Evolutionary conservation across 1,284 basidiomycete species (phyloP).

Genomic region (Ceratobasidium sp.): DNA sequence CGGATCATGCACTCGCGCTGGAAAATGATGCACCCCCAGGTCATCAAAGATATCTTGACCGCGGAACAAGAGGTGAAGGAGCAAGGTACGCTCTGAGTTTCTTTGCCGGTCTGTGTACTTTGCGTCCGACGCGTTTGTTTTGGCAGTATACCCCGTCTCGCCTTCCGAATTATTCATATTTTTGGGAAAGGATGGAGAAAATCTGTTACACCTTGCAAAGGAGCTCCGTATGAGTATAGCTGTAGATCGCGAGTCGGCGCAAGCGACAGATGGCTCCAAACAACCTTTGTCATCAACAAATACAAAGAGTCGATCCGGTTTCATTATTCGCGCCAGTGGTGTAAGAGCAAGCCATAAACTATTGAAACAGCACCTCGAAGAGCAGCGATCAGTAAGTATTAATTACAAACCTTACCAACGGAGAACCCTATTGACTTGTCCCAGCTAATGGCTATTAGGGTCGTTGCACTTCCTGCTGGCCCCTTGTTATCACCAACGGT

Average conservation of each 20-base stretch:
- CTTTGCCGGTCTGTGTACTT: not conserved
- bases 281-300: not conserved
- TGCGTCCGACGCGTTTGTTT: not conserved
- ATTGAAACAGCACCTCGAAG: constrained; percentile 22
- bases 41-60: not conserved
- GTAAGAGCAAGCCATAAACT: not conserved
- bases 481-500: constrained; percentile 1
- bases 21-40: constrained; percentile 12
- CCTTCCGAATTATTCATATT: constrained; percentile 26
- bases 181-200: constrained; percentile 16
- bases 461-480: constrained; percentile 14
- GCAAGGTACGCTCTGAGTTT: not conserved
- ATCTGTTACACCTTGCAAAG: constrained; percentile 20
- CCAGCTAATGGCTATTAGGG: constrained; percentile 3
- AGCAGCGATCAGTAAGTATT: constrained; percentile 7
- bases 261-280: not conserved
- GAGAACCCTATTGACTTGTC: not conserved
- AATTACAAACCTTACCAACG: not conserved
- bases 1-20: constrained; percentile 25
- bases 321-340: constrained; percentile 25
- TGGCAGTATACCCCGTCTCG: constrained; percentile 11
- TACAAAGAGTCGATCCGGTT: not conserved
- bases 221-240: constrained; percentile 6
- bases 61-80: not conserved
- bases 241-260: constrained; percentile 18